These are phyloP conservation scores for Aspergillus sp. DNA, from an alignment of 2,329 filamentous ascomycete genomes.

Conservation along the genomic window DNA sequence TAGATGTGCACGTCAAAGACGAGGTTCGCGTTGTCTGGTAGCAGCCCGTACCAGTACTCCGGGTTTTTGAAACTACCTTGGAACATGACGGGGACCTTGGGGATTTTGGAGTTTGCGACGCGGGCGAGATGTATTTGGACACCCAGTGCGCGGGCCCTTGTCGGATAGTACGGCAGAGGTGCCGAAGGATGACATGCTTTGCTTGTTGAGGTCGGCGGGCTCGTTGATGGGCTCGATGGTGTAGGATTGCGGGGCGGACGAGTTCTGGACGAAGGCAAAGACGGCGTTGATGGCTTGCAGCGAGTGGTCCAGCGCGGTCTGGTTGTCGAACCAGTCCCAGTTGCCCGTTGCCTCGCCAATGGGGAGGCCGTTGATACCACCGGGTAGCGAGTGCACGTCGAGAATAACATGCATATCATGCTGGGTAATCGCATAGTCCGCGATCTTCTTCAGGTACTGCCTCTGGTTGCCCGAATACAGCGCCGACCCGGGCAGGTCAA, in stretches of 20 bases:
- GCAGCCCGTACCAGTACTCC: constrained; percentile 12
- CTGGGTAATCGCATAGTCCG: constrained; percentile 14
- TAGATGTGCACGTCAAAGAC: constrained; percentile 21
- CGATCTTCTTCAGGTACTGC: constrained; percentile 12
- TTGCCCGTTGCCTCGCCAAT: constrained; percentile 18
- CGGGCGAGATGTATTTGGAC: constrained; percentile 13
- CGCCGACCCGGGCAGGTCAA: constrained; percentile 17
- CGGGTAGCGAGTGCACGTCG: constrained; percentile 20
- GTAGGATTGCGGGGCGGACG: constrained; percentile 12
- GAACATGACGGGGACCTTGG: constrained; percentile 17
- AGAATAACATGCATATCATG: constrained; percentile 20
- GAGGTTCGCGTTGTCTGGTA: constrained; percentile 12
- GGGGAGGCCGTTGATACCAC: constrained; percentile 17
- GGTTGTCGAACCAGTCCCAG: constrained; percentile 19
- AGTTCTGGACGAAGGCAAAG: constrained; percentile 13
- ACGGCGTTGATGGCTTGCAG: constrained; percentile 14
- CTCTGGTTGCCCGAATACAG: constrained; percentile 19
- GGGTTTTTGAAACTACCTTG: constrained; percentile 20
- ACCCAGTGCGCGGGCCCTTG: constrained; percentile 16
- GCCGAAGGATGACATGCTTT: constrained; percentile 15
- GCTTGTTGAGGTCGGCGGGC: constrained; percentile 14
- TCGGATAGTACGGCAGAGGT: constrained; percentile 16
- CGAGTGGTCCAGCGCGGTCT: constrained; percentile 16
- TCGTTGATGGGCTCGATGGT: constrained; percentile 22
- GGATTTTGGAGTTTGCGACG: constrained; percentile 8